Conservation (phyloP, 2,329 filamentous ascomycete genomes). For the Clonostachys solani region DNA sequence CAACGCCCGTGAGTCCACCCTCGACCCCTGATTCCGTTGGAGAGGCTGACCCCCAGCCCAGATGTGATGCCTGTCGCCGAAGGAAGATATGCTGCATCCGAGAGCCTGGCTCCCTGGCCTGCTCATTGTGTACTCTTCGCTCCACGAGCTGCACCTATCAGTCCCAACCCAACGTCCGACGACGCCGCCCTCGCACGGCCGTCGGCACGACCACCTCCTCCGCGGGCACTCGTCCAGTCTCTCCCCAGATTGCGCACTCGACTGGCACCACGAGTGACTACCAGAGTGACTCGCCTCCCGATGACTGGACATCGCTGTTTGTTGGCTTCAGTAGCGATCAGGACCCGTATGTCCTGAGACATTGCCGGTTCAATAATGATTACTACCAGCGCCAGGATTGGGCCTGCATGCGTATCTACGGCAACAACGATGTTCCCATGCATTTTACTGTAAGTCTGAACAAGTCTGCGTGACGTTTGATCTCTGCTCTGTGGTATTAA, state of each 20-base stretch:
- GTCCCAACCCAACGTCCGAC: background rate
- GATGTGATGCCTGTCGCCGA: background rate
- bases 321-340: background rate
- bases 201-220: background rate
- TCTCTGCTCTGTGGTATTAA: too few species aligned
- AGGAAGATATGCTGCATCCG: background rate
- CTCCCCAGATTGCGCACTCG: too few species aligned
- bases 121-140: background rate
- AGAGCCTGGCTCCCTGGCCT: background rate
- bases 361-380: background rate
- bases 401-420: background rate
- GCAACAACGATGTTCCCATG: too few species aligned
- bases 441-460: too few species aligned
- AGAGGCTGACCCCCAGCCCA: too few species aligned
- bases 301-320: background rate
- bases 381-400: background rate
- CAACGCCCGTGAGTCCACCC: too few species aligned
- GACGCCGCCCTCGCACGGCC: background rate
- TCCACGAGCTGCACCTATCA: background rate
- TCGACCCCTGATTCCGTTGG: too few species aligned
- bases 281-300: background rate
- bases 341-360: background rate
- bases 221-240: background rate
- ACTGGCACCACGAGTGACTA: background rate
- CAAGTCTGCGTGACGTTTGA: too few species aligned